These are phyloP conservation scores for Aureobasidium leucospermi DNA, from an alignment of 2,329 filamentous ascomycete species.

Conservation along the genomic window DNA sequence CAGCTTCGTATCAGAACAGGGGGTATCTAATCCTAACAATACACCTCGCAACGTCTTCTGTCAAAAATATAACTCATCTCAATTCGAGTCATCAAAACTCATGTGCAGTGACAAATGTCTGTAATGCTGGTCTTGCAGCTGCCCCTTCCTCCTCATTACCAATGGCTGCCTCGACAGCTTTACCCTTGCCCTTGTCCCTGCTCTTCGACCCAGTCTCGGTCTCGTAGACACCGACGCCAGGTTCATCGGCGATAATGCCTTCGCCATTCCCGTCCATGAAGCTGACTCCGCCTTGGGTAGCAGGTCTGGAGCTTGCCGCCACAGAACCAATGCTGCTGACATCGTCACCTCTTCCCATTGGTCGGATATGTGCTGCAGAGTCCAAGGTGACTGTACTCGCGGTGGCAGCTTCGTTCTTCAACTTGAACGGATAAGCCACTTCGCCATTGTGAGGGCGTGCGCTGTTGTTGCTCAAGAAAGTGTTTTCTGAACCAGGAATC, in stretches of 20 bases:
- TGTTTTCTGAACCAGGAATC: slow-evolving; percentile 31
- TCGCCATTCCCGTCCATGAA: background rate
- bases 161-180: slow-evolving; percentile 13
- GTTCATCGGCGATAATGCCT: background rate
- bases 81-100: slow-evolving; percentile 22
- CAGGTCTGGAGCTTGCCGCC: background rate
- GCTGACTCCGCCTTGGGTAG: background rate
- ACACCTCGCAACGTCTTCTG: background rate
- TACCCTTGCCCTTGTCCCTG: slow-evolving; percentile 7
- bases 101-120: slow-evolving; percentile 49
- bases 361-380: slow-evolving; percentile 23
- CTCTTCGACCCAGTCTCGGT: background rate
- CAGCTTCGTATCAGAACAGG: background rate
- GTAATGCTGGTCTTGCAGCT: slow-evolving; percentile 36
- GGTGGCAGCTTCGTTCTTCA: slow-evolving; percentile 50
- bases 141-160: background rate
- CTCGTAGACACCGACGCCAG: background rate
- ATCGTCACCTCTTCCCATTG: slow-evolving; percentile 14
- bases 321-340: background rate
- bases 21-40: slow-evolving; percentile 4
- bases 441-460: slow-evolving; percentile 62
- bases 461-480: slow-evolving; percentile 44
- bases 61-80: background rate
- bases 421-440: slow-evolving; percentile 65
- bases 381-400: slow-evolving; percentile 63